These are phyloP conservation scores for Dimocarpus longan DNA, from an alignment of 345 rosid genomes.

Conservation along the genomic window DNA sequence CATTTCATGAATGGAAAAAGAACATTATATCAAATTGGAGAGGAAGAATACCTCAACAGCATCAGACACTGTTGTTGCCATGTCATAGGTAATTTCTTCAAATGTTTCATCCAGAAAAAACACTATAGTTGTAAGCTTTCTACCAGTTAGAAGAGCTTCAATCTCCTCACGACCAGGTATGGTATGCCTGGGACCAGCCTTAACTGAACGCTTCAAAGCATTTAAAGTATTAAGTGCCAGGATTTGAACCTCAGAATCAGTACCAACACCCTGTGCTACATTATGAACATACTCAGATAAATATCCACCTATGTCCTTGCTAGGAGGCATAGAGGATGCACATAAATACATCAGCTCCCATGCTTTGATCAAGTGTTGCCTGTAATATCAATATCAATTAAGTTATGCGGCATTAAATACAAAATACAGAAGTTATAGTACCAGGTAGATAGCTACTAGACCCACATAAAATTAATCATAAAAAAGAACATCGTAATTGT, in stretches of 20 bases:
- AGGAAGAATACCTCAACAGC: constrained; percentile 84
- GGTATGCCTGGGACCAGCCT: constrained; percentile 90
- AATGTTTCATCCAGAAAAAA: constrained; percentile 97
- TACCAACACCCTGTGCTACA: constrained; percentile 65
- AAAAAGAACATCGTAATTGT: not conserved
- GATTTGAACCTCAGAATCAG: constrained; percentile 74
- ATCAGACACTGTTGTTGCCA: constrained; percentile 95
- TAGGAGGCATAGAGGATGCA: constrained; percentile 97
- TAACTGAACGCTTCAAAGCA: constrained; percentile 87
- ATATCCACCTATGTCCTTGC: constrained; percentile 95
- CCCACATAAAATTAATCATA: constrained; percentile 8
- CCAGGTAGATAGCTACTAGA: not conserved
- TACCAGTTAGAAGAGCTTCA: constrained; percentile 83
- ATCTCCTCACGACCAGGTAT: constrained; percentile 95
- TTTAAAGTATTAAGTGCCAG: constrained; percentile 83
- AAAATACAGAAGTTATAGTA: not conserved
- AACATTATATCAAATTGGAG: not conserved
- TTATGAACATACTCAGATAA: constrained; percentile 89
- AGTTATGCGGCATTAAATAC: constrained; percentile 14
- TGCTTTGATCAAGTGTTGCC: constrained; percentile 83
- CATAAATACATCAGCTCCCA: constrained; percentile 97
- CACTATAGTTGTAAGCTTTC: constrained; percentile 92
- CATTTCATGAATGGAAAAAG: not conserved
- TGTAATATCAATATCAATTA: constrained; percentile 30
- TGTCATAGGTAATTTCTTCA: constrained; percentile 95